Conservation (phyloP, 306 rosid species). For the Psophocarpus tetragonolobus region DNA sequence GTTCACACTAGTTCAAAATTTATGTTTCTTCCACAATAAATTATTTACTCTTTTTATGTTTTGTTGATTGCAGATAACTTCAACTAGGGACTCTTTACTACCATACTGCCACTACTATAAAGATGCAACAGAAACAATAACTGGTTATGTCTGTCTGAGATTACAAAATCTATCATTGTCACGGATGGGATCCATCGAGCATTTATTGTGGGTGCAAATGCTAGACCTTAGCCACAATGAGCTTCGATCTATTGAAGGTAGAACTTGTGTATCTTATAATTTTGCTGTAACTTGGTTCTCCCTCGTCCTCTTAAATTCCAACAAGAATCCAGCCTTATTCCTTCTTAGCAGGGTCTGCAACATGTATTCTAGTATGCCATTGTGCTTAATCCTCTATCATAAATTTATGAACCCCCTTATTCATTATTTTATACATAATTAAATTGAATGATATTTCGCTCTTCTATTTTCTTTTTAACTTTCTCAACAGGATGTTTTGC, state of each 20-base stretch:
- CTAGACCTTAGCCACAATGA: slow-evolving; percentile 89
- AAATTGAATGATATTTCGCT: background rate
- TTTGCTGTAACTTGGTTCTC: slow-evolving; percentile 13
- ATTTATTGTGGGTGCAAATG: slow-evolving; percentile 80
- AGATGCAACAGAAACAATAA: slow-evolving; percentile 37
- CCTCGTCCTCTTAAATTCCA: background rate
- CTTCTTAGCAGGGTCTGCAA: background rate
- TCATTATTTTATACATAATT: background rate
- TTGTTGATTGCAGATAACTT: slow-evolving; percentile 61
- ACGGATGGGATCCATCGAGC: slow-evolving; percentile 66
- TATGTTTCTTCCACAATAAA: slow-evolving; percentile 6
- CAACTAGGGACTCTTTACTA: slow-evolving; percentile 57
- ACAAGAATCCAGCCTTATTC: background rate
- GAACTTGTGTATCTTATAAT: slow-evolving; percentile 6
- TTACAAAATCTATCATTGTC: slow-evolving; percentile 73
- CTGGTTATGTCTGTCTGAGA: slow-evolving; percentile 53
- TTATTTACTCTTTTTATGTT: slow-evolving; percentile 6
- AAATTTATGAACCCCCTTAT: background rate
- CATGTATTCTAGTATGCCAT: background rate
- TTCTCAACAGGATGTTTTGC: background rate
- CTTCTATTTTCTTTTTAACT: slow-evolving; percentile 13
- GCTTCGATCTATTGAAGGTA: slow-evolving; percentile 83
- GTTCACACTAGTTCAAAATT: slow-evolving; percentile 6
- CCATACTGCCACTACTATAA: slow-evolving; percentile 54
- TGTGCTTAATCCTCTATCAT: slow-evolving; percentile 16